Conservation (phyloP, 1,139 yeast genomes). For the Zygosaccharomyces pseudobailii region DNA sequence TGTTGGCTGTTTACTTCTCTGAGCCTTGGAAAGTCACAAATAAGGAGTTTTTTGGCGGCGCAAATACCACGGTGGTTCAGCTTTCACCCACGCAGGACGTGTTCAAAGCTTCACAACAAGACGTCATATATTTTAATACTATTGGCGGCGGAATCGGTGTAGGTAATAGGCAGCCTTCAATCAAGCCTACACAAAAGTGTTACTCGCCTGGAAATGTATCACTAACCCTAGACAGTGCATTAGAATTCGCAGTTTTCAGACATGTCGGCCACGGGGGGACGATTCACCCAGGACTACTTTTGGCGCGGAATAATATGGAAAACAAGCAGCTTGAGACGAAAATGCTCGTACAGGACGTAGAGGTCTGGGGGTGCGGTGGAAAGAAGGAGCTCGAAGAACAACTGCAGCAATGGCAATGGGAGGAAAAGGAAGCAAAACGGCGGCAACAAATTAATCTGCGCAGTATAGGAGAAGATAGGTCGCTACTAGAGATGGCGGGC, state of each 20-base stretch:
- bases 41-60: conserved; percentile 67
- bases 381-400: conserved; percentile 73
- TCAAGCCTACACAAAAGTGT: conserved; percentile 42
- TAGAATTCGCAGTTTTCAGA: conserved; percentile 79
- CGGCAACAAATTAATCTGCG: conserved; percentile 65
- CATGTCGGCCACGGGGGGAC: conserved; percentile 56
- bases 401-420: conserved; percentile 83
- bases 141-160: conserved; percentile 76
- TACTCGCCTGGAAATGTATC: conserved; percentile 67
- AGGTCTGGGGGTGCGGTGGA: conserved; percentile 90
- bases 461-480: conserved; percentile 73
- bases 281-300: conserved; percentile 35
- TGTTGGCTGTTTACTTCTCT: conserved; percentile 57
- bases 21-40: conserved; percentile 77
- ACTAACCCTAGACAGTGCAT: conserved; percentile 65
- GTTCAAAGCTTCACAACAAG: conserved; percentile 38
- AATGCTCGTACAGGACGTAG: conserved; percentile 67
- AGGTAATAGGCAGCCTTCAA: conserved; percentile 61
- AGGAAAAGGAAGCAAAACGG: conserved; percentile 75
- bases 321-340: conserved; percentile 55
- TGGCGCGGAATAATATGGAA: conserved; percentile 18
- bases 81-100: conserved; percentile 61
- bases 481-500: conserved; percentile 88
- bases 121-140: conserved; percentile 56
- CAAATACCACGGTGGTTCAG: conserved; percentile 51